phyloP scores from a whole-genome alignment of 345 rosid species.

The Cardamine chenopodiifolia region DNA sequence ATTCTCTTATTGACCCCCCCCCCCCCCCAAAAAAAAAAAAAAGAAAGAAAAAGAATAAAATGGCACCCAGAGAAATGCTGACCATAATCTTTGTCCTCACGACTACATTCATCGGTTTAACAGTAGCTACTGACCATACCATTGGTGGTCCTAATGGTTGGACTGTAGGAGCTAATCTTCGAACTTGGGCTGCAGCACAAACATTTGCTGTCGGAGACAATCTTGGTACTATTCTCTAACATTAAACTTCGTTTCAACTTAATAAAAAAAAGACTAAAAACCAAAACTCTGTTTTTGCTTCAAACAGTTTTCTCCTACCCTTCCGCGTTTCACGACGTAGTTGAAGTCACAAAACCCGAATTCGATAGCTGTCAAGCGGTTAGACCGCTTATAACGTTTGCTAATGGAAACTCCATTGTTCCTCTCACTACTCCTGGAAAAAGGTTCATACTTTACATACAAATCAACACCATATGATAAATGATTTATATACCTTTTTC shows the following conservation, averaged over 20 bases:
- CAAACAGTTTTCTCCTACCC: constrained; percentile 58
- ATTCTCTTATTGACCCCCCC: neutral
- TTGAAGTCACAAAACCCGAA: constrained; percentile 62
- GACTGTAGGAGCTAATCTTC: constrained; percentile 52
- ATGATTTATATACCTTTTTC: neutral
- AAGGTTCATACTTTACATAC: constrained; percentile 33
- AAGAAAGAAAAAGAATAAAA: neutral
- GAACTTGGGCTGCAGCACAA: constrained; percentile 62
- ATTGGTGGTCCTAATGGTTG: constrained; percentile 77
- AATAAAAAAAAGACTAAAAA: constrained; percentile 9
- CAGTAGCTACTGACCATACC: constrained; percentile 56
- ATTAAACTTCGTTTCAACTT: neutral
- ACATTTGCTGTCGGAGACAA: constrained; percentile 62
- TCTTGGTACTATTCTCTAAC: constrained; percentile 46
- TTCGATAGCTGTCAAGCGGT: constrained; percentile 58
- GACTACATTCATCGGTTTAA: constrained; percentile 50
- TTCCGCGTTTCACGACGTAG: constrained; percentile 54
- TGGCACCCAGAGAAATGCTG: constrained; percentile 36
- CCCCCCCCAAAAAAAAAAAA: neutral
- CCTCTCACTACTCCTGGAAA: constrained; percentile 65
- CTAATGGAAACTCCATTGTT: constrained; percentile 57
- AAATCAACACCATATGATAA: neutral
- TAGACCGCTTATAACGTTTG: constrained; percentile 49
- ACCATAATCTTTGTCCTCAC: constrained; percentile 33
- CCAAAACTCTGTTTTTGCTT: constrained; percentile 17